phyloP scores from a whole-genome alignment of 768 basidiomycete genomes.

The Auriscalpium microsporum region DNA sequence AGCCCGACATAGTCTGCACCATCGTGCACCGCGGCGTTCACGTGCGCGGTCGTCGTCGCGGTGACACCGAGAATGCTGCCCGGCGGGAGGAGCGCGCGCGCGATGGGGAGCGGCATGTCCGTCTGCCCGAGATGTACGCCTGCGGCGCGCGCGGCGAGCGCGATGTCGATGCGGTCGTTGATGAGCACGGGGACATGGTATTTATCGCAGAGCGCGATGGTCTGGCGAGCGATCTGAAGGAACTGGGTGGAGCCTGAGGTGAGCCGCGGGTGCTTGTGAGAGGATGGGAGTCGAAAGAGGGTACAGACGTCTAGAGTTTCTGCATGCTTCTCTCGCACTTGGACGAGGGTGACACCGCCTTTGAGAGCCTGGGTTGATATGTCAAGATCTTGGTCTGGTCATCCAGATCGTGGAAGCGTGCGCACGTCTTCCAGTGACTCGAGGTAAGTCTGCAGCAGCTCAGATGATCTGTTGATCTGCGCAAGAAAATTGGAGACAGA shows the following conservation, averaged over 20 bases:
- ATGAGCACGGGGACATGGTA: constrained; percentile 80
- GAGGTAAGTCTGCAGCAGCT: not conserved
- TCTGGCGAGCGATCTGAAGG: constrained; percentile 58
- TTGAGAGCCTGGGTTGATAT: constrained; percentile 48
- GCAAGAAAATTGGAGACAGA: constrained; percentile 16
- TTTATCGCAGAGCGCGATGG: constrained; percentile 63
- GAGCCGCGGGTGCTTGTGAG: too few species aligned
- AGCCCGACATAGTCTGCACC: constrained; percentile 82
- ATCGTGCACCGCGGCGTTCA: constrained; percentile 23
- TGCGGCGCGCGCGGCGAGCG: constrained; percentile 62
- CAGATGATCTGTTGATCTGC: too few species aligned
- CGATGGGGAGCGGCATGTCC: constrained; percentile 58
- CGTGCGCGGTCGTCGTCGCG: too few species aligned
- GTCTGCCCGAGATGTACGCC: constrained; percentile 89
- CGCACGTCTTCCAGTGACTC: constrained; percentile 10
- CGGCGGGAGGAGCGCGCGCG: too few species aligned
- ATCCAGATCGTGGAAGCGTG: not conserved
- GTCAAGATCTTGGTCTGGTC: not conserved
- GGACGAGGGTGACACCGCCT: constrained; percentile 87
- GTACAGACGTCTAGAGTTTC: constrained; percentile 73
- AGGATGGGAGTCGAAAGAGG: not conserved
- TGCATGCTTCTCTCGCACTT: constrained; percentile 76
- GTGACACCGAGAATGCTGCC: constrained; percentile 57
- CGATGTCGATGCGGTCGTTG: constrained; percentile 84
- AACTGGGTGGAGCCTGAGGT: constrained; percentile 40